A percentile compares a stretch with the other conserved stretches of the same genome.
Evolutionary conservation across 2,329 filamentous ascomycete species (phyloP).

Genomic region (Microdochium trichocladiopsis): DNA sequence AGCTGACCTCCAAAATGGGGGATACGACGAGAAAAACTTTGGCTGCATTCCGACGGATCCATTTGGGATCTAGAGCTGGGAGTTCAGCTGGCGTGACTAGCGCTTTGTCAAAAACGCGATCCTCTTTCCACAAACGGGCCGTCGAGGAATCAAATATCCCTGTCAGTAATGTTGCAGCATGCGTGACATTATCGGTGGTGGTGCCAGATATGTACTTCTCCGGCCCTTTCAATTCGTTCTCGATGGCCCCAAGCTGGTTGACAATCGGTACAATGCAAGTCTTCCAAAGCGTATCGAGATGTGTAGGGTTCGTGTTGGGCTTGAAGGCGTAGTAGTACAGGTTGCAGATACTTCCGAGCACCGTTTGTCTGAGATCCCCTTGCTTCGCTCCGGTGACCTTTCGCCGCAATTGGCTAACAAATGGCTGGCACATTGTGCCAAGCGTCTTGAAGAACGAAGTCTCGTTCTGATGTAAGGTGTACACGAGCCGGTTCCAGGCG

Average conservation of each 20-base stretch:
- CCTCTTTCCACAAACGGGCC: conserved; percentile 63
- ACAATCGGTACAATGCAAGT: conserved; percentile 62
- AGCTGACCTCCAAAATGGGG: conserved; percentile 53
- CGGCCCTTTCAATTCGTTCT: conserved; percentile 14
- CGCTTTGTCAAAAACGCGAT: conserved; percentile 56
- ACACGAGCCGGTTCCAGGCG: conserved; percentile 83
- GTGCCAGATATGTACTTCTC: conserved; percentile 25
- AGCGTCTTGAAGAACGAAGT: conserved; percentile 49
- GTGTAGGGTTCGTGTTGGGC: conserved; percentile 56
- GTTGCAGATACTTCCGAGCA: conserved; percentile 67
- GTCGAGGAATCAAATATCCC: conserved; percentile 58
- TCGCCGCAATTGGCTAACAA: conserved; percentile 61
- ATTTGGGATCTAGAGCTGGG: conserved; percentile 77
- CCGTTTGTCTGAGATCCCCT: conserved; percentile 48
- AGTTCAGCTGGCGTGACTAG: conserved; percentile 64
- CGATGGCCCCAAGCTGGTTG: conserved; percentile 40
- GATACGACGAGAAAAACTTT: conserved; percentile 57
- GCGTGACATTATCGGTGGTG: conserved; percentile 39
- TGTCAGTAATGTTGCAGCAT: conserved; percentile 64
- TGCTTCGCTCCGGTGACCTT: conserved; percentile 49
- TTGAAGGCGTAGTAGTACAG: conserved; percentile 78
- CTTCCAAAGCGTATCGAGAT: conserved; percentile 75
- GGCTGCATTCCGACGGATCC: conserved; percentile 68
- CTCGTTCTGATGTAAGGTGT: conserved; percentile 59
- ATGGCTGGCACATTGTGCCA: conserved; percentile 54